These are phyloP conservation scores for Meyerozyma athensensis DNA, from an alignment of 1,139 yeast species.

Conservation along the genomic window DNA sequence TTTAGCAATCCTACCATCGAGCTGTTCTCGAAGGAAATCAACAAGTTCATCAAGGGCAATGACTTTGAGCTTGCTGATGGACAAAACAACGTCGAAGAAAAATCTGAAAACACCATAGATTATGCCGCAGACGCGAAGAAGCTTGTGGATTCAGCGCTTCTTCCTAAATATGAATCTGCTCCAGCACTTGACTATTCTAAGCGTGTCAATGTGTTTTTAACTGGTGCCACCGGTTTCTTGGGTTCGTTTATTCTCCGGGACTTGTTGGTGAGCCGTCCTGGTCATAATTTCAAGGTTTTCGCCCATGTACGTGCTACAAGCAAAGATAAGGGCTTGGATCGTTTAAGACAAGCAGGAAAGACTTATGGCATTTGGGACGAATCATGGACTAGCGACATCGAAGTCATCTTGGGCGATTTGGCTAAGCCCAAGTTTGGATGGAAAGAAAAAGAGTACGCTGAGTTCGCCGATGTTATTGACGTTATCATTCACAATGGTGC, in stretches of 20 bases:
- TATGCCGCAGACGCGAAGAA: conserved; percentile 75
- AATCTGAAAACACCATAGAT: conserved; percentile 27
- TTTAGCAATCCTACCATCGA: conserved; percentile 85
- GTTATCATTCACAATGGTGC: conserved; percentile 96
- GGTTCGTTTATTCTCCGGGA: conserved; percentile 87
- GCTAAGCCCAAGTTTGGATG: conserved; percentile 70
- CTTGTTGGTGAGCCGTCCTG: conserved; percentile 46
- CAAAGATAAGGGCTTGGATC: conserved; percentile 62
- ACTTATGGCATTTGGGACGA: conserved; percentile 87
- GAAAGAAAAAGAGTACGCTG: conserved; percentile 50
- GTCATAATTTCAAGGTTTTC: conserved; percentile 50
- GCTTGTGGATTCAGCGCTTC: conserved; percentile 44
- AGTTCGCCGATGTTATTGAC: conserved; percentile 59
- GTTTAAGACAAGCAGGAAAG: conserved; percentile 71
- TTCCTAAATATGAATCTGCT: conserved; percentile 30
- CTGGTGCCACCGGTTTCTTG: conserved; percentile 95
- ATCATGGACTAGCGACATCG: conserved; percentile 50
- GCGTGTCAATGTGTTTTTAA: conserved; percentile 67
- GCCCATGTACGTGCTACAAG: conserved; percentile 91
- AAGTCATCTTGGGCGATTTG: conserved; percentile 80
- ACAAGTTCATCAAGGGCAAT: conserved; percentile 46
- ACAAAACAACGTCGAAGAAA: conserved; percentile 20
- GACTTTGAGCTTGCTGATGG: conserved; percentile 41
- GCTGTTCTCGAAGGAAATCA: conserved; percentile 71
- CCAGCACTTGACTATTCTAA: conserved; percentile 25